Evolutionary conservation across 495 filamentous ascomycete genomes (phyloP).

Genomic region (Aspergillus campestris): DNA sequence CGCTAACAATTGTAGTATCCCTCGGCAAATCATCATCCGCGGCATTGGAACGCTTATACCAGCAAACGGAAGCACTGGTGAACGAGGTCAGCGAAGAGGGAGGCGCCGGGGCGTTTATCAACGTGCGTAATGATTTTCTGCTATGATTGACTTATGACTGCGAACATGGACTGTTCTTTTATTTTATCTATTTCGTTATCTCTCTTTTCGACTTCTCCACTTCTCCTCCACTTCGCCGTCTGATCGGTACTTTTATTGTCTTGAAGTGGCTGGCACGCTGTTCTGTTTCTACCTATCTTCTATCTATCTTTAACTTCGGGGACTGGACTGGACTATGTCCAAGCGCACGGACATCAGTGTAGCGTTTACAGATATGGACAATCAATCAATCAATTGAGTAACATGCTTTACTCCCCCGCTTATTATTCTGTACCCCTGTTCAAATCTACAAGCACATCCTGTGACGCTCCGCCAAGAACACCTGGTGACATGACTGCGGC

Average conservation of each 20-base stretch:
- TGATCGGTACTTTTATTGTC: background rate
- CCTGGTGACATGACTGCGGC: too few species aligned
- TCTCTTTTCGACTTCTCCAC: background rate
- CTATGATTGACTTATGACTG: conserved; percentile 12
- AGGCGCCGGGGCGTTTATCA: conserved; percentile 80
- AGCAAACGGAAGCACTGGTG: conserved; percentile 80
- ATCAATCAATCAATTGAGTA: too few species aligned
- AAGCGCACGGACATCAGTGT: too few species aligned
- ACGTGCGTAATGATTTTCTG: conserved; percentile 61
- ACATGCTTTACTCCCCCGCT: too few species aligned
- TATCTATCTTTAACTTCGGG: background rate
- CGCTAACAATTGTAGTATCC: conserved; percentile 50
- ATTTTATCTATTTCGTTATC: background rate
- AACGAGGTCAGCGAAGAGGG: conserved; percentile 76
- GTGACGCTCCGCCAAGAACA: too few species aligned
- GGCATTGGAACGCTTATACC: conserved; percentile 76
- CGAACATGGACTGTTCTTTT: background rate
- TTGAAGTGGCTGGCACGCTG: background rate
- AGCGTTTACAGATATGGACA: too few species aligned
- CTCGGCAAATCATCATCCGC: conserved; percentile 84
- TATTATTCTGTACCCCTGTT: too few species aligned
- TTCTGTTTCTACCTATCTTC: background rate
- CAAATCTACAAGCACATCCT: too few species aligned
- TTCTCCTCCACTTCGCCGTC: background rate
- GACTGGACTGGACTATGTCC: too few species aligned